phyloP scores from a whole-genome alignment of 2,329 filamentous ascomycete genomes.

The Aureobasidium mangrovei region DNA sequence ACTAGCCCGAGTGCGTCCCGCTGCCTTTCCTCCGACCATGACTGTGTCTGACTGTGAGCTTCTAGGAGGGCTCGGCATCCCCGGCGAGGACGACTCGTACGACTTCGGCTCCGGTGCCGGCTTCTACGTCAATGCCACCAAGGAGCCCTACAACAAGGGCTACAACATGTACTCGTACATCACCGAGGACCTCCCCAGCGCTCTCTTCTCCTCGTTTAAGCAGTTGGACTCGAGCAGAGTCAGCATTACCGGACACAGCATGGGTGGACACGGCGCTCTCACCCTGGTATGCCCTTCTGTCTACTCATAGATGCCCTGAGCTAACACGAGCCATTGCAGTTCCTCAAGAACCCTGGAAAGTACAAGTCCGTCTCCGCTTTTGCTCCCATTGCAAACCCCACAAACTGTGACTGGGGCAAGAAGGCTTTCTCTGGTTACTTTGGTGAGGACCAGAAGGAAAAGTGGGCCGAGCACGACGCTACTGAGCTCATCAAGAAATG shows the following conservation, averaged over 20 bases:
- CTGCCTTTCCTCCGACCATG: background rate
- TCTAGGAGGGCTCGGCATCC: conserved; percentile 62
- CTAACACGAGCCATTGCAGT: conserved; percentile 36
- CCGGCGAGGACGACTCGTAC: conserved; percentile 77
- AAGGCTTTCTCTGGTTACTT: conserved; percentile 94
- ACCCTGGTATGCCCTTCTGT: conserved; percentile 50
- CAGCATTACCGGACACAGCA: conserved; percentile 86
- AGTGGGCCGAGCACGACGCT: conserved; percentile 85
- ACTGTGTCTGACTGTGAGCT: conserved; percentile 13
- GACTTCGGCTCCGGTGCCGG: conserved; percentile 90
- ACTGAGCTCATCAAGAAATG: conserved; percentile 77
- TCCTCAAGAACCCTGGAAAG: conserved; percentile 79
- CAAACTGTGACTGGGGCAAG: conserved; percentile 81
- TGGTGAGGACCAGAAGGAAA: conserved; percentile 59
- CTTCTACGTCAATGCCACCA: conserved; percentile 87
- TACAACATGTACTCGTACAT: conserved; percentile 97
- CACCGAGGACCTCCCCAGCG: conserved; percentile 71
- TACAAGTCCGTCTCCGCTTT: conserved; percentile 88
- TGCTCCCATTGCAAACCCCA: conserved; percentile 81
- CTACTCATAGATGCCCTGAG: background rate
- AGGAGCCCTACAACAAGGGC: conserved; percentile 61
- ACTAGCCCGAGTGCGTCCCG: conserved; percentile 66
- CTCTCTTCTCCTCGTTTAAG: conserved; percentile 62
- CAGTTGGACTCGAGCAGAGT: conserved; percentile 63
- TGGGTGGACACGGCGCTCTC: conserved; percentile 94